Percentiles rank a stretch among this genome's conserved stretches.
Conservation (phyloP, 2,329 filamentous ascomycete genomes). For the Scedosporium boydii region DNA sequence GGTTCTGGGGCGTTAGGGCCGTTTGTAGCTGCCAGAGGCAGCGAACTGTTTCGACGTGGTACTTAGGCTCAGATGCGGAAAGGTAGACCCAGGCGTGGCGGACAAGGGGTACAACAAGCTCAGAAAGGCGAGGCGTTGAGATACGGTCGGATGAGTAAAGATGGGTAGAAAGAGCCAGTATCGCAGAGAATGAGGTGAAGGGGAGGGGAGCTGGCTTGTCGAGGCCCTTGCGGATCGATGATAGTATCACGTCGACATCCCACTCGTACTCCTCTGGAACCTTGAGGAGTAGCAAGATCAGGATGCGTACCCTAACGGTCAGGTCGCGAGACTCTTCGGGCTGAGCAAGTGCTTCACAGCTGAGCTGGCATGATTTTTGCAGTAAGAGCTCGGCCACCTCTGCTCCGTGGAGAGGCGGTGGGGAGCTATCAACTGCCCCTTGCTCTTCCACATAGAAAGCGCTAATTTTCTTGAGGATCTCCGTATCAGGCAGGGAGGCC, state of each 20-base stretch:
- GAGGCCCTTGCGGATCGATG: conserved; percentile 40
- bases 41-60: conserved; percentile 85
- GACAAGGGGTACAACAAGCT: conserved; percentile 59
- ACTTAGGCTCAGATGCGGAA: conserved; percentile 76
- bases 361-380: conserved; percentile 45
- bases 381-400: conserved; percentile 54
- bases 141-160: conserved; percentile 46
- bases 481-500: conserved; percentile 21
- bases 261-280: conserved; percentile 30
- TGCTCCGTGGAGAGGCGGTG: conserved; percentile 47
- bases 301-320: conserved; percentile 47
- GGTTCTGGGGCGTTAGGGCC: conserved; percentile 54
- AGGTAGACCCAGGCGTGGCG: conserved; percentile 70
- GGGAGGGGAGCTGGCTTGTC: conserved; percentile 25
- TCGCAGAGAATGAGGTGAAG: conserved; percentile 49
- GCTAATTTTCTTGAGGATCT: conserved; percentile 51
- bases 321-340: conserved; percentile 34
- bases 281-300: conserved; percentile 49
- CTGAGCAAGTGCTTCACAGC: conserved; percentile 35
- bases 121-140: conserved; percentile 40
- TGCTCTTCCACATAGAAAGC: conserved; percentile 63
- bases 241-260: conserved; percentile 37
- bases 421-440: conserved; percentile 54
- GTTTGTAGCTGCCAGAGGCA: conserved; percentile 79
- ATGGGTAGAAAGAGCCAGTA: conserved; percentile 47